Evolutionary conservation across 2,329 filamentous ascomycete genomes (phyloP).

Genomic region (Penicillium sp.): DNA sequence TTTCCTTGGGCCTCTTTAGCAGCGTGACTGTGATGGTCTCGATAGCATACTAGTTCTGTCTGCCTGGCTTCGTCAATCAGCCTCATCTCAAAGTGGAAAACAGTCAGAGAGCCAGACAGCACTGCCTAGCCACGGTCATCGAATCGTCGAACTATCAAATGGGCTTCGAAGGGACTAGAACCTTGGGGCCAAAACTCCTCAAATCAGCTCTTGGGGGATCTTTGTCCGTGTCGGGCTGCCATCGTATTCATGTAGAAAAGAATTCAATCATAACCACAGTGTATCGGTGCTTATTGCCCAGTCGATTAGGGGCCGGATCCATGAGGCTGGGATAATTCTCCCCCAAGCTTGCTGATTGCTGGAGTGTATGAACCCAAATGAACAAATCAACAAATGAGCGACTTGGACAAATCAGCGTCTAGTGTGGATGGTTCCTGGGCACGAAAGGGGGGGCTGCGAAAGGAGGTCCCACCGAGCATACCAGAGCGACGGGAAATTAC

Average conservation of each 20-base stretch:
- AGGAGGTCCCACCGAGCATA: conserved; percentile 10
- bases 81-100: not conserved
- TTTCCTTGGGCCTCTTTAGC: not conserved
- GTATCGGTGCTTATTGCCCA: not conserved
- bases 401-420: conserved; percentile 1
- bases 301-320: not conserved
- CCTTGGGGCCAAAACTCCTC: conserved; percentile 8
- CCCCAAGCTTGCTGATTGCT: not conserved
- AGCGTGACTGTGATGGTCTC: not conserved
- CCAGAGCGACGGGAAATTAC: conserved; percentile 11
- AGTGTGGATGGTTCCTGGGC: conserved; percentile 10
- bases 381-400: not conserved
- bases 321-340: not conserved
- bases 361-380: not conserved
- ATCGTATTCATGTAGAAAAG: not conserved
- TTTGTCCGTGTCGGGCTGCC: not conserved
- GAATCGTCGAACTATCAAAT: not conserved
- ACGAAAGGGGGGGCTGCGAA: conserved; percentile 3
- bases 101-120: conserved; percentile 1
- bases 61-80: not conserved
- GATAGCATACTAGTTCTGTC: not conserved
- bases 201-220: conserved; percentile 1
- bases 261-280: not conserved
- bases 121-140: not conserved
- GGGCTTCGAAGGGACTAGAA: not conserved